Base-by-base conservation (phyloP, 257 asterid species). In the Plantago elongata region DNA sequence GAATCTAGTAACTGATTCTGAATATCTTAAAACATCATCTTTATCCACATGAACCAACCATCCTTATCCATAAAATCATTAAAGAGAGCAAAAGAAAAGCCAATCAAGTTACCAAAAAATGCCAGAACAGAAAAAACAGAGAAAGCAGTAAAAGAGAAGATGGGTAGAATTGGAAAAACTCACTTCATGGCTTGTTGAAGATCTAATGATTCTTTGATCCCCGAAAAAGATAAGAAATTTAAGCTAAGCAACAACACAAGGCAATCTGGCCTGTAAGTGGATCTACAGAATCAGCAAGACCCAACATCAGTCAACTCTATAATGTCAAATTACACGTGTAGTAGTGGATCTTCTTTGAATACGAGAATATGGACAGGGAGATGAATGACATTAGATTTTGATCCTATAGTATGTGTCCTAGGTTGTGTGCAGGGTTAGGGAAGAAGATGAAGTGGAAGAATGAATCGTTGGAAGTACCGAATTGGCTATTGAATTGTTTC, bases 121-220 rank as follows among this genome's bases (percentile, higher is more conserved):
- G 37, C 30, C 13, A 57, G 11, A 63, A 64, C 45, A 42, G 13
- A 5, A 48, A 42, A 13, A 73, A 67, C 7, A n/a, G n/a, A 52
- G 43, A 42, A 45, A 54, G 49, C 27, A 65, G 44, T 8, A 14
- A 22, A 57, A 58, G 10, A 9, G 3, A 42, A 16, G 2, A 58
- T 40, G 63, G 63, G 48, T 18, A 56, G 62, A 54, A 63, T 67
- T 64, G 43, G 56, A 34, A 68, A 40, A 75, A 61, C 83, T 80
- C 61, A 85, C 90, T 76, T 81, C 88, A 85, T 85, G 62, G 69
- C 67, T 65, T 49, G 71, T 65, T 49, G 71, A 16, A 64, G 65
- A 65, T 69, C 70, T 50, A 34, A 34, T 0, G 62, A 63, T 62
- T 71, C 51, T 74, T 77, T 52, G 84, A 74, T 75, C 72, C 67